phyloP scores from a whole-genome alignment of 805 yeast genomes.

The Nakazawaea populi region DNA sequence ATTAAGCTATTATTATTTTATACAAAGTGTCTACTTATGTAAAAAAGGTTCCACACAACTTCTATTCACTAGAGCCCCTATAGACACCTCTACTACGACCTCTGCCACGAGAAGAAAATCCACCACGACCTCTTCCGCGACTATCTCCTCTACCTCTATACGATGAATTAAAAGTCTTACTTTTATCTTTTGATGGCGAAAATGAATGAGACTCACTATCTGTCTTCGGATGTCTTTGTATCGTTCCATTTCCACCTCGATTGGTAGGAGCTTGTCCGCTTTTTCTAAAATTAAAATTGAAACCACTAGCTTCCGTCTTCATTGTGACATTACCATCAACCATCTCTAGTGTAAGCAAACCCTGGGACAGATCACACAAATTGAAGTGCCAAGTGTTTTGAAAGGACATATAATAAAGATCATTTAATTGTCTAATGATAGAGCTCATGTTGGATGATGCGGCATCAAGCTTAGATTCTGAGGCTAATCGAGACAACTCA shows the following conservation, averaged over 20 bases:
- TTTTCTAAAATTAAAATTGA: slow-evolving; percentile 49
- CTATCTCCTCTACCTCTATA: slow-evolving; percentile 5
- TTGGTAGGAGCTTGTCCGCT: neutral
- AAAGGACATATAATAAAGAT: slow-evolving; percentile 56
- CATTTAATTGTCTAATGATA: slow-evolving; percentile 45
- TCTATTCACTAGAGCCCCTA: slow-evolving; percentile 2
- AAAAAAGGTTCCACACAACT: neutral
- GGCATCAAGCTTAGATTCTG: neutral
- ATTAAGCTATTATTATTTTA: neutral
- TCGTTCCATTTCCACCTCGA: neutral
- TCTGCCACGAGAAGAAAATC: slow-evolving; percentile 1
- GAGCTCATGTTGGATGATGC: slow-evolving; percentile 25
- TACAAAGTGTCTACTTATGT: neutral
- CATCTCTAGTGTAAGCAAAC: slow-evolving; percentile 38
- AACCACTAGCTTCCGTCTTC: slow-evolving; percentile 53
- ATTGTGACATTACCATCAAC: slow-evolving; percentile 43
- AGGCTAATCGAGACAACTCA: neutral
- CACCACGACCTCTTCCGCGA: slow-evolving; percentile 10
- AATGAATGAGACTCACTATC: neutral
- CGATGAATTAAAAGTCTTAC: neutral
- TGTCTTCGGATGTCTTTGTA: neutral
- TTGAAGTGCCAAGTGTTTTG: slow-evolving; percentile 77
- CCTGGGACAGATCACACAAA: slow-evolving; percentile 55
- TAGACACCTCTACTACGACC: slow-evolving; percentile 9
- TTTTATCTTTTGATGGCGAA: slow-evolving; percentile 1